Conservation (phyloP, 1,284 basidiomycete genomes). For the Hortiboletus rubellus region DNA sequence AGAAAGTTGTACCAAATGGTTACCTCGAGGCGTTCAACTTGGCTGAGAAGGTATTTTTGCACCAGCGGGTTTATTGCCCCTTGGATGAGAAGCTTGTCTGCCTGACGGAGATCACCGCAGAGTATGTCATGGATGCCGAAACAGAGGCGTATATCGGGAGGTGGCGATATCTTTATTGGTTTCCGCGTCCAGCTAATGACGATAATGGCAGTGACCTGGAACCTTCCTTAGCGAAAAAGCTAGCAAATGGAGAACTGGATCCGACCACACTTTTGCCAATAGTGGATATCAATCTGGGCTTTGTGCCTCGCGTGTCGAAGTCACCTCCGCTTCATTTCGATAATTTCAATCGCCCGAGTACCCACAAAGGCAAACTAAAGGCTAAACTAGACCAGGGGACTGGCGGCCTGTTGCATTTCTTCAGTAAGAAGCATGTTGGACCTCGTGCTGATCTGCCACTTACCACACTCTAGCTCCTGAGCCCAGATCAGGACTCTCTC, state of each 20-base stretch:
- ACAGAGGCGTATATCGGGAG: constrained; percentile 76
- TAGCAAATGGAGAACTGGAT: constrained; percentile 78
- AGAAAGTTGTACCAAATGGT: constrained; percentile 74
- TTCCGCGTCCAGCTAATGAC: constrained; percentile 11
- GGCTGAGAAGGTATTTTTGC: constrained; percentile 92
- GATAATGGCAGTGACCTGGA: constrained; percentile 53
- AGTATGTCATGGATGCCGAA: constrained; percentile 55
- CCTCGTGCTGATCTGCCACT: constrained; percentile 30
- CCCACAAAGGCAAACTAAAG: constrained; percentile 43
- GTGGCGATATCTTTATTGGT: constrained; percentile 39
- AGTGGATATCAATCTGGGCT: constrained; percentile 77
- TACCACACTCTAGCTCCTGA: constrained; percentile 48
- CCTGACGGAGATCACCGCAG: constrained; percentile 58
- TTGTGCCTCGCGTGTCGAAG: constrained; percentile 50
- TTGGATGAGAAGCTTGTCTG: constrained; percentile 62
- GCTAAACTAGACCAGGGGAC: constrained; percentile 38
- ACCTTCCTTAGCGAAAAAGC: constrained; percentile 54
- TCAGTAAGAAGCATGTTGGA: constrained; percentile 47
- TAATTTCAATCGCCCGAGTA: constrained; percentile 32
- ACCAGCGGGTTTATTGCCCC: constrained; percentile 94
- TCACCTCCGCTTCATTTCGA: constrained; percentile 38
- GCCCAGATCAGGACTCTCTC: constrained; percentile 31
- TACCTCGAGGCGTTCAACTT: constrained; percentile 74
- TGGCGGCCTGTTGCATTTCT: constrained; percentile 57
- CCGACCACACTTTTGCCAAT: constrained; percentile 76